Conservation (phyloP, 75 land plant species). For the Pinus tabuliformis region DNA sequence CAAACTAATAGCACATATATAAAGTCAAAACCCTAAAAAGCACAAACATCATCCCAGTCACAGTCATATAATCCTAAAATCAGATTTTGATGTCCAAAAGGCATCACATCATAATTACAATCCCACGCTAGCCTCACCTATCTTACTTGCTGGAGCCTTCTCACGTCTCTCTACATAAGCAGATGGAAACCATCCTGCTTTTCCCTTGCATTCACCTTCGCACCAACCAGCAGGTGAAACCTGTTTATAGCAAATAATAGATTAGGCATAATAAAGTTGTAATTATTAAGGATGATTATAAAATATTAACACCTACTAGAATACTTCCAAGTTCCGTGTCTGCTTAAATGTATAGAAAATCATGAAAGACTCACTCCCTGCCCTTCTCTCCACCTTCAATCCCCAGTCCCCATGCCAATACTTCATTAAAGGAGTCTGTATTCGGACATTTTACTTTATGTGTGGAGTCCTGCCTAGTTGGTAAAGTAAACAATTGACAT, state of each 20-base stretch:
- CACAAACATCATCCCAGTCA: neutral
- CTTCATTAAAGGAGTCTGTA: neutral
- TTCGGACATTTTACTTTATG: neutral
- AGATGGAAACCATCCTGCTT: constrained; percentile 53
- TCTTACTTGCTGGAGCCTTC: constrained; percentile 25
- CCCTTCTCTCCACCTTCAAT: neutral
- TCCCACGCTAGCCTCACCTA: constrained; percentile 15
- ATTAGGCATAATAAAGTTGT: neutral
- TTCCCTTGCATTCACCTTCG: constrained; percentile 51
- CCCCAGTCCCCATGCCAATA: neutral
- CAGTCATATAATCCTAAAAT: neutral
- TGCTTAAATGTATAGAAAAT: neutral
- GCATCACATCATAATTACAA: neutral
- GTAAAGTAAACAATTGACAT: neutral
- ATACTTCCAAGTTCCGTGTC: neutral
- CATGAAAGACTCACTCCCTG: neutral
- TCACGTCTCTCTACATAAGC: constrained; percentile 28
- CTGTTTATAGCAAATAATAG: constrained; percentile 11
- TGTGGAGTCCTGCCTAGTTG: neutral
- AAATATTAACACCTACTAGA: neutral
- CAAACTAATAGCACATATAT: neutral
- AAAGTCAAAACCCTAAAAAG: neutral
- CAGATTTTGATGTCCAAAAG: neutral
- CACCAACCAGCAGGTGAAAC: constrained; percentile 39
- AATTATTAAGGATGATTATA: neutral